Evolutionary conservation across 495 filamentous ascomycete genomes (phyloP), one percentile per base, ranked within the genome.

Genomic region (Antarctomyces pellizariae): DNA sequence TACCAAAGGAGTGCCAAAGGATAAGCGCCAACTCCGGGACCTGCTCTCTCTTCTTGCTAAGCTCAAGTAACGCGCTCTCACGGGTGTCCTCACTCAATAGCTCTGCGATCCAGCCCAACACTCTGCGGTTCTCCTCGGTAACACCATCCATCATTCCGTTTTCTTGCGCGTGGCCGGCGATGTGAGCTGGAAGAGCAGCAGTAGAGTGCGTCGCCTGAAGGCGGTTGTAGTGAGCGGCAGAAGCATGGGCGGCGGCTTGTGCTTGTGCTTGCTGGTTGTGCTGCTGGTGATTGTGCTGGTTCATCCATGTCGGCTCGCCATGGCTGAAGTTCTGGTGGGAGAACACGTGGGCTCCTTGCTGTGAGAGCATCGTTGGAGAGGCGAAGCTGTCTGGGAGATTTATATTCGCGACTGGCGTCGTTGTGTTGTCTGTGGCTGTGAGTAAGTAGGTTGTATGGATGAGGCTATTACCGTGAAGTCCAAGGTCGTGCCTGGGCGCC

Each of bases 21-120:
- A 99, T 91, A 36, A 99, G 52, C 16, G 86, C 86, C 33, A 99
- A 56, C 49, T 99, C 86, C 9, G 86, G 82, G 9, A 99, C 89
- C 48, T 95, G 89, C 47, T 99, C 86, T 22, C 86, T 59, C 59
- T 99, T 99, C 59, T 99, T 99, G 56, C 84, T 93, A 22, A 99
- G 59, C 48, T 99, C 86, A 45, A 99, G 67, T 10, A 99, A 60
- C 25, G 86, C 89, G 0, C 74, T 68, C 52, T 99, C 86, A 28
- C 86, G 60, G 10, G 78, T 78, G 26, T 64, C 67, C 25, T 79
- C 76, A 42, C 82, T 84, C 38, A 95, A 62, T 23, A 95, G 57
- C 43, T 99, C 84, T 22, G 80, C 73, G 35, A 95, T 84, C 67
- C 82, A 93, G 35, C 71, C 71, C 40, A 95, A 64, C 9, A 91